Evolutionary conservation across 2,329 filamentous ascomycete genomes (phyloP), one percentile per base, ranked within the genome.

Genomic region (Albophoma yamanashiensis): DNA sequence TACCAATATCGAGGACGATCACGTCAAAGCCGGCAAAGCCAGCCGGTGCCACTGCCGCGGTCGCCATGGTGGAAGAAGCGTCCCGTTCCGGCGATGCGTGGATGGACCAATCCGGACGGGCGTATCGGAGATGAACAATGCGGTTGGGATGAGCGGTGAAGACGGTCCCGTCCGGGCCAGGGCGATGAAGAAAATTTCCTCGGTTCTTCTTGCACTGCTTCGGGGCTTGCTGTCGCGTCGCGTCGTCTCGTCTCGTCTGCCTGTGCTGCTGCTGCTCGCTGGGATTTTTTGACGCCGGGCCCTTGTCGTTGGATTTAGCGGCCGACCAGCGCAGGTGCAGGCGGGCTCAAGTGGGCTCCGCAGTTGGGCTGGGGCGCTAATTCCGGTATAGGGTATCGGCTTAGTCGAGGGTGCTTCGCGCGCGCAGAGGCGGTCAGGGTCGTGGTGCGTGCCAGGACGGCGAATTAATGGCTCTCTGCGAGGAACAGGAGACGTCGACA

Each of bases 1-100:
- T 72, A 75, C 73, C 73, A 64, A 75, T 75, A 55, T 75, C 73
- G 56, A 74, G 73, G 36, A 75, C 62, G 38, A 75, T 60, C 31
- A 74, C 65, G 57, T 73, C 69, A 59, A 67, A 69, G 40, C 68
- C 64, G 55, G 64, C 65, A 50, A 73, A 67, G 57, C 65, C 68
- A 60, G 64, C 63, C 53, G 66, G 64, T 31, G 58, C 56, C 39
- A 60, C 59, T 55, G 64, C 62, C 55, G 65, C 62, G n/a, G 58
- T 58, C 42, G 60, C 58, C 58, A 57, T 60, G 53, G 15, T 60
- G n/a, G 31, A 20, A 11, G 50, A 55, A 6, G 31, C n/a, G 20
- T 38, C 50, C 50, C 53, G 55, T 40, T 43, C 43, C 55, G 27
- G 39, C 39, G 36, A 27, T 40, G 38, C 7, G n/a, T 42, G 55